A percentile compares a stretch with the other conserved stretches of the same genome.
Evolutionary conservation across 495 filamentous ascomycete species (phyloP).

Genomic region (Jackrogersella multiformis): DNA sequence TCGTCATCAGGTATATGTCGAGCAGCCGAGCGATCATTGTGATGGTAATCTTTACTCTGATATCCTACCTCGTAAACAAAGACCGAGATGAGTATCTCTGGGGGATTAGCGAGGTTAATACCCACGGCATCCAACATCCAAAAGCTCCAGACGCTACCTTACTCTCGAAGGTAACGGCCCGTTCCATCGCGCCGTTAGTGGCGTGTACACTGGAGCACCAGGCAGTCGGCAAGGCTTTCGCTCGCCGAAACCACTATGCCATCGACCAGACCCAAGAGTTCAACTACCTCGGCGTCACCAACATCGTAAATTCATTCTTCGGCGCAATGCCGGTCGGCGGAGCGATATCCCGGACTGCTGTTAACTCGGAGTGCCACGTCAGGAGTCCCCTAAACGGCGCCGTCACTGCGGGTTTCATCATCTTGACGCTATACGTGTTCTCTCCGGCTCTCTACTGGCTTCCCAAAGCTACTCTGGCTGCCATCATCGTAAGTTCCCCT

Average conservation of each 20-base stretch:
- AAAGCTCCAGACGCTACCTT: conserved; percentile 47
- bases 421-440: conserved; percentile 59
- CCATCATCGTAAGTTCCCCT: conserved; percentile 50
- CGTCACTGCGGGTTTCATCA: conserved; percentile 57
- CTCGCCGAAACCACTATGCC: conserved; percentile 56
- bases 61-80: conserved; percentile 59
- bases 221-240: conserved; percentile 60
- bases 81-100: conserved; percentile 51
- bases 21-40: conserved; percentile 58
- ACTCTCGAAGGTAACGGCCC: conserved; percentile 50
- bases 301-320: conserved; percentile 62
- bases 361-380: conserved; percentile 58
- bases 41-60: conserved; percentile 57
- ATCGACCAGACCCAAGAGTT: conserved; percentile 61
- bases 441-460: conserved; percentile 61
- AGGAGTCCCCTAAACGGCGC: conserved; percentile 57
- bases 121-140: conserved; percentile 54
- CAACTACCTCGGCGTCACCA: conserved; percentile 57
- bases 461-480: conserved; percentile 58
- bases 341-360: conserved; percentile 60
- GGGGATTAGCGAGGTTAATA: conserved; percentile 54
- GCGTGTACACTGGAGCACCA: conserved; percentile 59
- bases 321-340: conserved; percentile 59
- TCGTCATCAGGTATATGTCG: conserved; percentile 53
- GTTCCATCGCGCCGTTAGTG: conserved; percentile 56